These are phyloP conservation scores for Ustilago crameri DNA, from an alignment of 1,284 basidiomycete genomes.

Conservation along the genomic window DNA sequence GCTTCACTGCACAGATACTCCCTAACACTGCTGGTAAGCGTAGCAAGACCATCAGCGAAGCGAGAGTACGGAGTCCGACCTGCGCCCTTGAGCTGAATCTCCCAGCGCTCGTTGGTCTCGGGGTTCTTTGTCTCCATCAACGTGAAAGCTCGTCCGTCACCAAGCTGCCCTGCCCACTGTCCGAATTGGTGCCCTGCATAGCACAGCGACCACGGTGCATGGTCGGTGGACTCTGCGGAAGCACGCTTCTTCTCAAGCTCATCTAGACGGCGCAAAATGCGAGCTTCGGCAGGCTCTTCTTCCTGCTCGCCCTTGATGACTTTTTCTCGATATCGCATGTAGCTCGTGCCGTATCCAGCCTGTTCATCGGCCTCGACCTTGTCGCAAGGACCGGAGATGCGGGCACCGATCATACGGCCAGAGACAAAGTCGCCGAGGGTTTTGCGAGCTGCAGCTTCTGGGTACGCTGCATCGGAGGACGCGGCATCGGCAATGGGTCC, in stretches of 20 bases:
- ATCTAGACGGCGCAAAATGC: conserved; percentile 27
- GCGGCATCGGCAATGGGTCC: conserved; percentile 53
- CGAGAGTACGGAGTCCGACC: conserved; percentile 94
- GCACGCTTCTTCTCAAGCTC: conserved; percentile 40
- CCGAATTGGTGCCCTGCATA: conserved; percentile 79
- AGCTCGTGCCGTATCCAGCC: conserved; percentile 48
- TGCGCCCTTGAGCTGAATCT: conserved; percentile 92
- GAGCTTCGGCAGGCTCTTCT: conserved; percentile 24
- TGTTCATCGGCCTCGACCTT: conserved; percentile 23
- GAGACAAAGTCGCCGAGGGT: conserved; percentile 51
- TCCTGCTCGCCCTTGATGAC: conserved; percentile 35
- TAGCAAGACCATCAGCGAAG: conserved; percentile 89
- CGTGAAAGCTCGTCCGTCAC: conserved; percentile 91
- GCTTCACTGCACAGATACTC: conserved; percentile 78
- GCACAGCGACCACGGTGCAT: conserved; percentile 62
- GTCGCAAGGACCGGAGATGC: conserved; percentile 9
- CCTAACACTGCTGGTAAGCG: conserved; percentile 87
- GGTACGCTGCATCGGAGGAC: conserved; percentile 5
- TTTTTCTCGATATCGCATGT: conserved; percentile 40
- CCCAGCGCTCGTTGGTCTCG: conserved; percentile 67
- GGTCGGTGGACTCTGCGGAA: conserved; percentile 19
- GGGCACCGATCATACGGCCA: conserved; percentile 50
- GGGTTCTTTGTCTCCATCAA: conserved; percentile 78
- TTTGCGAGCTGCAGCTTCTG: conserved; percentile 34
- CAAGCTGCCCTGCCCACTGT: conserved; percentile 92